Evolutionary conservation across 2,329 filamentous ascomycete species (phyloP).

Genomic region (Immersiporthe knoxdaviesiana): DNA sequence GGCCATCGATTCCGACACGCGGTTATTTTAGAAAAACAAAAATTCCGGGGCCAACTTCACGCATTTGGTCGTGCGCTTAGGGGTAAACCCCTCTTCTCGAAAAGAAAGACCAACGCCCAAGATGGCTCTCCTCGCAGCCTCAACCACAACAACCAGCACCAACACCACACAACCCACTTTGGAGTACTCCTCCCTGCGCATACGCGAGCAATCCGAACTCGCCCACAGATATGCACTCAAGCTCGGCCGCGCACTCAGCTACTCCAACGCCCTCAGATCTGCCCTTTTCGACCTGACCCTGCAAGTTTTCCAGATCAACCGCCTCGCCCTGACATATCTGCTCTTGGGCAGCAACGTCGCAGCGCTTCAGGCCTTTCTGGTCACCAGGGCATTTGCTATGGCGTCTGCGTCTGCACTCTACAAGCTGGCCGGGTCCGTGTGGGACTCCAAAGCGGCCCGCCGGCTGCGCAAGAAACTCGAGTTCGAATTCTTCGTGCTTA

Average conservation of each 20-base stretch:
- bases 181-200: slow-evolving; percentile 17
- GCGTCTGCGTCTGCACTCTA: slow-evolving; percentile 16
- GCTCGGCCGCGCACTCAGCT: slow-evolving; percentile 13
- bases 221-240: slow-evolving; percentile 23
- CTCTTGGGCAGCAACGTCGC: slow-evolving; percentile 37
- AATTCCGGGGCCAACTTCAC: neutral
- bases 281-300: slow-evolving; percentile 15
- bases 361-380: slow-evolving; percentile 36
- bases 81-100: neutral
- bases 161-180: slow-evolving; percentile 4
- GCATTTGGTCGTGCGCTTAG: neutral
- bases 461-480: slow-evolving; percentile 51
- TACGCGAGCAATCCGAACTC: slow-evolving; percentile 17
- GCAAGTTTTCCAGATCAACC: slow-evolving; percentile 21
- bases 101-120: neutral
- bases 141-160: slow-evolving; percentile 13
- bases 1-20: neutral
- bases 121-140: slow-evolving; percentile 20
- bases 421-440: slow-evolving; percentile 37
- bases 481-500: slow-evolving; percentile 55
- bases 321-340: slow-evolving; percentile 28
- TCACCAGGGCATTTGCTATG: slow-evolving; percentile 33
- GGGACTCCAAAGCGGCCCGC: slow-evolving; percentile 43
- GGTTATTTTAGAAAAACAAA: neutral
- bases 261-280: slow-evolving; percentile 9